Conservation (phyloP, 108 stramenopile genomes). For the Schizochytrium sp. region DNA sequence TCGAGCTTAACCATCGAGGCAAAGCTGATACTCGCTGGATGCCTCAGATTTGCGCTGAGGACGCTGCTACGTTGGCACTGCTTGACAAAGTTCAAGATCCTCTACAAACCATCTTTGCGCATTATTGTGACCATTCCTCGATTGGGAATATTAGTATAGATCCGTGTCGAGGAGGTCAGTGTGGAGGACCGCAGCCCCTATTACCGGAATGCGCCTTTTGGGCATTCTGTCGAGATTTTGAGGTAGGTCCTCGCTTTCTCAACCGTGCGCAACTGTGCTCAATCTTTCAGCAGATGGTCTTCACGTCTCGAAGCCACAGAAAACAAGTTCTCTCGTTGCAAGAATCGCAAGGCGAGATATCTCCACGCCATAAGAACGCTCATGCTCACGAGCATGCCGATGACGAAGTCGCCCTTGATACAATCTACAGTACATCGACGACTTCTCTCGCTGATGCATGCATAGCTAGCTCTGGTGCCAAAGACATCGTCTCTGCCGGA, state of each 20-base stretch:
- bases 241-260: neutral
- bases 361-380: no score
- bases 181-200: constrained; percentile 1
- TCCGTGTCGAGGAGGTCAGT: neutral
- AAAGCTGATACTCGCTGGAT: neutral
- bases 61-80: neutral
- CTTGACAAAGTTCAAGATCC: neutral
- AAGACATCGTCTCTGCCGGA: neutral
- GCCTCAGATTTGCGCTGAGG: neutral
- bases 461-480: no score
- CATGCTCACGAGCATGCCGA: no score
- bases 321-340: no score
- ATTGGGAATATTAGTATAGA: neutral
- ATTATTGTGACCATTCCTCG: neutral
- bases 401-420: neutral
- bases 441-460: no score
- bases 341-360: no score
- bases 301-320: neutral
- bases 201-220: neutral
- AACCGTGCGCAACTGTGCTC: neutral
- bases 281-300: neutral
- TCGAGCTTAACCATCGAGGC: neutral
- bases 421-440: neutral
- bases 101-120: neutral
- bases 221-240: neutral